Conservation (phyloP, 2,329 filamentous ascomycete genomes). For the Daldinia eschscholtzii region DNA sequence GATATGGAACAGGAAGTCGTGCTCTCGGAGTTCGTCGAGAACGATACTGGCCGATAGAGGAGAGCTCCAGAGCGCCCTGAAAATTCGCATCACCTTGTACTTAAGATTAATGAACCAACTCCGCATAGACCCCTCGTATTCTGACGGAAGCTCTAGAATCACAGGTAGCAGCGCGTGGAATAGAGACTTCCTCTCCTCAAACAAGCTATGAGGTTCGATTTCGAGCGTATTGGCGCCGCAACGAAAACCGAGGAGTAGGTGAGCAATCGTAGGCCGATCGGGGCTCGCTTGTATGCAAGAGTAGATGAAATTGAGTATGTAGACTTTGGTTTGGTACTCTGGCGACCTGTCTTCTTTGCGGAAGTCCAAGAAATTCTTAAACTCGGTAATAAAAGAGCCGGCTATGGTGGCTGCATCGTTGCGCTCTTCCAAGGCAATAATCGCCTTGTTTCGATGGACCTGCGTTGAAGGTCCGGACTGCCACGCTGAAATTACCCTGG, state of each 20-base stretch:
- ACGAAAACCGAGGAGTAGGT: slow-evolving; percentile 88
- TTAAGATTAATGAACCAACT: slow-evolving; percentile 78
- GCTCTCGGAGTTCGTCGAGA: slow-evolving; percentile 81
- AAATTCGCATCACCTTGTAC: slow-evolving; percentile 76
- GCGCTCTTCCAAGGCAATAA: slow-evolving; percentile 87
- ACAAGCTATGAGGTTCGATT: slow-evolving; percentile 75
- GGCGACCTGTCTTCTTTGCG: slow-evolving; percentile 76
- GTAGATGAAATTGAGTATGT: slow-evolving; percentile 87
- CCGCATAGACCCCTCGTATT: slow-evolving; percentile 68
- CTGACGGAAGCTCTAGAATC: slow-evolving; percentile 76
- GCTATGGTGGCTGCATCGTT: slow-evolving; percentile 85
- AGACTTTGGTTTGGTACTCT: slow-evolving; percentile 84
- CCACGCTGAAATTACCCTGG: slow-evolving; percentile 80
- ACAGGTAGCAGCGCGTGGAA: slow-evolving; percentile 85
- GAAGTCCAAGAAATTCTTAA: slow-evolving; percentile 78
- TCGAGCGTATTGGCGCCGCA: slow-evolving; percentile 79
- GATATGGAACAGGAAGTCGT: slow-evolving; percentile 83
- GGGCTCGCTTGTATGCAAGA: slow-evolving; percentile 81
- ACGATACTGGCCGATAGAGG: slow-evolving; percentile 81
- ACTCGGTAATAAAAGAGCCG: slow-evolving; percentile 76
- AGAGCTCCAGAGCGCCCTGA: slow-evolving; percentile 87
- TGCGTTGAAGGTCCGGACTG: slow-evolving; percentile 71
- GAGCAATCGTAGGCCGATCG: slow-evolving; percentile 86
- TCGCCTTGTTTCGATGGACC: slow-evolving; percentile 82
- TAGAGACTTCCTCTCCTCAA: slow-evolving; percentile 78